Evolutionary conservation across 108 stramenopile species (phyloP).

Genomic region (Pseudonitzschia multiseries): DNA sequence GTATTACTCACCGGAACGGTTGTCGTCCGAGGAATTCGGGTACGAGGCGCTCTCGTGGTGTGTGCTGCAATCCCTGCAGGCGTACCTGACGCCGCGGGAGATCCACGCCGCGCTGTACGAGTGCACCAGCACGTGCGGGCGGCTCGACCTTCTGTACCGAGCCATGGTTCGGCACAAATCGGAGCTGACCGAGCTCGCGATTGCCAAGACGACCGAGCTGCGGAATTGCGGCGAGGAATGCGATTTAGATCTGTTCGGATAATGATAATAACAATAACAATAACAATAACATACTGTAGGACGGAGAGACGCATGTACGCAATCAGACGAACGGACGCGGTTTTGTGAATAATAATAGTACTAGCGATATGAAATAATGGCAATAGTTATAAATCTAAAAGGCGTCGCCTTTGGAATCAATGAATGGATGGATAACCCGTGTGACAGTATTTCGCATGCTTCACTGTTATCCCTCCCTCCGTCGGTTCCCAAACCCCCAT

Average conservation of each 20-base stretch:
- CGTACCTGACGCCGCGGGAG: slow-evolving; percentile 34
- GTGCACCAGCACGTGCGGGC: slow-evolving; percentile 46
- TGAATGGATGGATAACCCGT: too few species aligned
- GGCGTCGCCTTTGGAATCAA: too few species aligned
- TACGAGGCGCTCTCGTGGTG: slow-evolving; percentile 59
- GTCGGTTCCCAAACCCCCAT: too few species aligned
- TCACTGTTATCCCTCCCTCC: too few species aligned
- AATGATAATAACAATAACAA: neutral
- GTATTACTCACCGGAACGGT: slow-evolving; percentile 49
- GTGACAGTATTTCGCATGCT: too few species aligned
- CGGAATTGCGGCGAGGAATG: slow-evolving; percentile 73
- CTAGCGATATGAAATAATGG: too few species aligned
- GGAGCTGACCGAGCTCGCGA: slow-evolving; percentile 41
- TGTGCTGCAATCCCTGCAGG: slow-evolving; percentile 44
- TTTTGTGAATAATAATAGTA: too few species aligned
- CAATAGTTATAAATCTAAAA: too few species aligned
- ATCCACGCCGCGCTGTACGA: slow-evolving; percentile 39
- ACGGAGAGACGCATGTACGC: too few species aligned
- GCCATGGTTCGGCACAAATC: slow-evolving; percentile 50
- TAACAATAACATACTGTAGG: too few species aligned
- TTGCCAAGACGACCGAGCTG: slow-evolving; percentile 46
- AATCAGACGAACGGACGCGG: too few species aligned
- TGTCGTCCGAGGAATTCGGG: slow-evolving; percentile 55
- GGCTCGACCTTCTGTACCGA: slow-evolving; percentile 49
- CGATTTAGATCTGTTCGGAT: slow-evolving; percentile 61